A percentile compares a stretch with the other conserved stretches of the same genome.
phyloP scores from a whole-genome alignment of 2,329 filamentous ascomycete genomes.

The Graphilbum fragrans region DNA sequence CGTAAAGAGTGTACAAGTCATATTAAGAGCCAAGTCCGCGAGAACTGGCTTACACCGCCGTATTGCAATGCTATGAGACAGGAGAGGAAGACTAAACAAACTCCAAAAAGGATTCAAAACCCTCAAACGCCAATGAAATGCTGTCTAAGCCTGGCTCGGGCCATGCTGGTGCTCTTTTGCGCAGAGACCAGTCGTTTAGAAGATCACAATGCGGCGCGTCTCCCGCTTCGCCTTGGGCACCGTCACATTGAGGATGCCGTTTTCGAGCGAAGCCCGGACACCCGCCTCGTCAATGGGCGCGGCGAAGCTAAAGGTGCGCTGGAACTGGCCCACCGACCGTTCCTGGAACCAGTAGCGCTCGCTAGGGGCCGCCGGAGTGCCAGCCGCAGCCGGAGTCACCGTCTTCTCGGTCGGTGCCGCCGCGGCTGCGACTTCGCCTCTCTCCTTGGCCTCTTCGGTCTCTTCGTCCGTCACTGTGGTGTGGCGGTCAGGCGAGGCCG shows the following conservation, averaged over 20 bases:
- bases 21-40: too few relatives aligned
- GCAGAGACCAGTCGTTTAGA: conserved; percentile 21
- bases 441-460: conserved; percentile 15
- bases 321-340: conserved; percentile 54
- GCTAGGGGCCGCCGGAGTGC: conserved; percentile 9
- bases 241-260: conserved; percentile 51
- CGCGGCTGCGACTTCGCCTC: conserved; percentile 15
- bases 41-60: too few relatives aligned
- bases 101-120: too few relatives aligned
- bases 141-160: too few relatives aligned
- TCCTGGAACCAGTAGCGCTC: conserved; percentile 55
- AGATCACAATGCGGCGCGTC: conserved; percentile 40
- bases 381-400: conserved; percentile 7
- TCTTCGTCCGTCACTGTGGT: conserved; percentile 55
- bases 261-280: conserved; percentile 50
- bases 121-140: background rate
- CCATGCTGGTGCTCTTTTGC: background rate
- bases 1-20: too few relatives aligned
- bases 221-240: conserved; percentile 55
- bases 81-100: too few relatives aligned
- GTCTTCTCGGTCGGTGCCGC: conserved; percentile 5
- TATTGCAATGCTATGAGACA: too few relatives aligned
- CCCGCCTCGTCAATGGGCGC: conserved; percentile 47
- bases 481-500: conserved; percentile 26
- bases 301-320: conserved; percentile 57